These are phyloP conservation scores for Elongisporangium anandrum DNA, from an alignment of 352 stramenopile genomes.

Conservation along the genomic window DNA sequence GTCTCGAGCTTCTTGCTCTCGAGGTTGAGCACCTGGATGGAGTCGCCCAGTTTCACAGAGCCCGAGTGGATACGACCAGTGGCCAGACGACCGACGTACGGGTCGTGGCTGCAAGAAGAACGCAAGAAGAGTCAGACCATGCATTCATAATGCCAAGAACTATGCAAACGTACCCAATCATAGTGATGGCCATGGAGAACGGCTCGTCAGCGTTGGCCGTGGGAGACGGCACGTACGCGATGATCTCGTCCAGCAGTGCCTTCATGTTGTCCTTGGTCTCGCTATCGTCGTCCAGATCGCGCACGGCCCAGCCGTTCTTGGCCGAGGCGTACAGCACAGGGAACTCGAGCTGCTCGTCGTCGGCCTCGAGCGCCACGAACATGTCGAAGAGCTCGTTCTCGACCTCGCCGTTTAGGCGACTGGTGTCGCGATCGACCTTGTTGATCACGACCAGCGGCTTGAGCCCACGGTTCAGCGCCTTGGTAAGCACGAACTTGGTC, in stretches of 20 bases:
- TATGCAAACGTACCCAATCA: slow-evolving; percentile 66
- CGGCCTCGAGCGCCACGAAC: slow-evolving; percentile 92
- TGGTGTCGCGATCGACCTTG: slow-evolving; percentile 96
- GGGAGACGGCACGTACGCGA: slow-evolving; percentile 91
- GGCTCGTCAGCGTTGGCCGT: slow-evolving; percentile 65
- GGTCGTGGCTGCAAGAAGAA: slow-evolving; percentile 87
- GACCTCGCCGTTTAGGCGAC: slow-evolving; percentile 89
- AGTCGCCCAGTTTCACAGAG: slow-evolving; percentile 74
- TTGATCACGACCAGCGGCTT: slow-evolving; percentile 98
- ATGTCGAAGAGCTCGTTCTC: slow-evolving; percentile 98
- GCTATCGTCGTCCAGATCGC: slow-evolving; percentile 71
- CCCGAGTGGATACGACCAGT: slow-evolving; percentile 95
- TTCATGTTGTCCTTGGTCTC: slow-evolving; percentile 87
- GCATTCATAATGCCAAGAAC: not conserved
- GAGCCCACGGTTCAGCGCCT: slow-evolving; percentile 91
- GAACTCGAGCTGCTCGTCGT: slow-evolving; percentile 97
- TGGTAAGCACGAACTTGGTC: slow-evolving; percentile 98
- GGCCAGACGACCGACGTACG: slow-evolving; percentile 96
- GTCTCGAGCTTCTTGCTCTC: slow-evolving; percentile 76
- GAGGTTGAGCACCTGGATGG: slow-evolving; percentile 88
- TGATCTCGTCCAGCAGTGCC: slow-evolving; percentile 96
- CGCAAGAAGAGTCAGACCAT: not conserved
- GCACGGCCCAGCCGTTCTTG: slow-evolving; percentile 94
- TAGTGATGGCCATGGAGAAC: slow-evolving; percentile 96
- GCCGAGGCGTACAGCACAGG: slow-evolving; percentile 94